Percentiles rank a stretch among this genome's conserved stretches.
Conservation (phyloP, 208 protist species). For the Histomonas meleagridis region DNA sequence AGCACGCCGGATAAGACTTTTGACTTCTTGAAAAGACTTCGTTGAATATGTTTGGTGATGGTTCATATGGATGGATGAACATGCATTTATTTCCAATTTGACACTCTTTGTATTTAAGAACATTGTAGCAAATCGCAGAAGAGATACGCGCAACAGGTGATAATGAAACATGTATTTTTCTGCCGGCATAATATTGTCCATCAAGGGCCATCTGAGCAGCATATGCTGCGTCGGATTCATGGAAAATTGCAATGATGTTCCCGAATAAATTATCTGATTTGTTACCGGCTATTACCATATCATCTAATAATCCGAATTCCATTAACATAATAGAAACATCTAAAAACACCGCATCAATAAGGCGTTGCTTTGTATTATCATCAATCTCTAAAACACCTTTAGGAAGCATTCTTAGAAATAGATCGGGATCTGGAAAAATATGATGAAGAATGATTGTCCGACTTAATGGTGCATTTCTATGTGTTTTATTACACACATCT, state of each 20-base stretch:
- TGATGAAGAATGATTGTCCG: neutral
- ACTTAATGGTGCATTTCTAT: neutral
- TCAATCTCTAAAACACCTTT: neutral
- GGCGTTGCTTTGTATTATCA: neutral
- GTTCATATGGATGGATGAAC: neutral
- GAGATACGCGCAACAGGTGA: neutral
- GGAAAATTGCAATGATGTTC: neutral
- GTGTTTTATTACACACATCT: neutral
- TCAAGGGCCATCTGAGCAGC: neutral
- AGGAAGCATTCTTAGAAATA: neutral
- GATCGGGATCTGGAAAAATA: neutral
- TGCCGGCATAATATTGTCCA: neutral
- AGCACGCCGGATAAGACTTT: neutral
- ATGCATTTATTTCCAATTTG: neutral
- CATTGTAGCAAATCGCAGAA: neutral
- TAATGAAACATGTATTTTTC: neutral
- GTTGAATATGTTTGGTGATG: neutral
- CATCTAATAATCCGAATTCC: neutral
- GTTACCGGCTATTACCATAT: neutral
- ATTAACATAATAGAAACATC: neutral
- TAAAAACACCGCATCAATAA: neutral
- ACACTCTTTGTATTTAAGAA: neutral
- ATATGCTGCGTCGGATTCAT: neutral
- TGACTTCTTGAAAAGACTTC: neutral
- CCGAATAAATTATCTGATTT: neutral